Conservation (phyloP, 257 asterid genomes). For the Solanum bulbocastanum region DNA sequence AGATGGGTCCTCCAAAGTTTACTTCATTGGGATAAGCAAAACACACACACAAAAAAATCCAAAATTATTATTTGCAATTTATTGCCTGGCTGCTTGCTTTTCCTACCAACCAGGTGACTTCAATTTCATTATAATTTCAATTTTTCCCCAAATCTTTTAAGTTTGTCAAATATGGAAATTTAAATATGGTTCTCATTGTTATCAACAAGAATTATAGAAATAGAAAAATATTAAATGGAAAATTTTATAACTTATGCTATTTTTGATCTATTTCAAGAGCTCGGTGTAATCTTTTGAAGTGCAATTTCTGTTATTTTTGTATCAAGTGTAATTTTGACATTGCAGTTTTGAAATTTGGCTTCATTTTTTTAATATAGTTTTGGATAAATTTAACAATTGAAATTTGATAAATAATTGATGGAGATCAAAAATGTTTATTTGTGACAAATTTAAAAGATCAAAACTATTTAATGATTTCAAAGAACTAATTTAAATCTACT, state of each 20-base stretch:
- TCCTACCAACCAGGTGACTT: not conserved
- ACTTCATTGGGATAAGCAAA: not conserved
- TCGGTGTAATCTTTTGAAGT: not conserved
- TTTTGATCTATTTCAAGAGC: not conserved
- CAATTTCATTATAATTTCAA: not conserved
- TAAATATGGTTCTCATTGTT: too few relatives aligned
- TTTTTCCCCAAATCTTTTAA: not conserved
- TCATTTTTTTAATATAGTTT: too few relatives aligned
- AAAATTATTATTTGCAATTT: not conserved
- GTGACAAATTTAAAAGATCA: not conserved
- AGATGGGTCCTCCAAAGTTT: constrained; percentile 14
- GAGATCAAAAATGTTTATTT: not conserved
- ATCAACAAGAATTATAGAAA: not conserved
- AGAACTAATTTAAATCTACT: not conserved
- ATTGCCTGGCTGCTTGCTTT: not conserved
- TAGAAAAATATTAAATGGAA: not conserved
- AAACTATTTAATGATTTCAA: not conserved
- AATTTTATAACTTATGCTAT: not conserved
- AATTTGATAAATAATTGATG: not conserved
- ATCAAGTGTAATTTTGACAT: too few relatives aligned
- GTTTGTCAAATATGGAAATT: not conserved
- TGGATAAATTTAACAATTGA: not conserved
- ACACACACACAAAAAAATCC: too few relatives aligned
- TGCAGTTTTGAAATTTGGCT: too few relatives aligned
- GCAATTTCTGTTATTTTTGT: too few relatives aligned